Conservation (phyloP, 129 eudicot species). For the Lonicera japonica region DNA sequence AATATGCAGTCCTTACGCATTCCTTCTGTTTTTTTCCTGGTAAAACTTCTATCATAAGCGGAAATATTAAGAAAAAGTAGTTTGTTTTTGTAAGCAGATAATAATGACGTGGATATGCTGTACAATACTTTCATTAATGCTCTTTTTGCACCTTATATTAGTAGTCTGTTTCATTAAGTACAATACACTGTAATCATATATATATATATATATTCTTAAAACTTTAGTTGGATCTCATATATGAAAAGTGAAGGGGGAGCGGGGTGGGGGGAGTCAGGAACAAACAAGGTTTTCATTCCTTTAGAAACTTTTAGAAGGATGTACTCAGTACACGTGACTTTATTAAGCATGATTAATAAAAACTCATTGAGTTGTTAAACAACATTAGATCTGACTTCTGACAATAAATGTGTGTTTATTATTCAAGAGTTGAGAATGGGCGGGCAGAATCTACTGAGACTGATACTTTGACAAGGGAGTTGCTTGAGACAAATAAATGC, state of each 20-base stretch:
- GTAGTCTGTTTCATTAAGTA: too few species aligned
- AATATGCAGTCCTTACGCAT: not conserved
- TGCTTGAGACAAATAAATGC: conserved; percentile 60
- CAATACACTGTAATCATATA: too few species aligned
- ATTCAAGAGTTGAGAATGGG: conserved; percentile 64
- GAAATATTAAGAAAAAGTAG: too few species aligned
- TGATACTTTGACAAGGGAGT: conserved; percentile 61
- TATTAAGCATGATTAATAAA: not conserved
- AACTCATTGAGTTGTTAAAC: not conserved
- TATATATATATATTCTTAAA: too few species aligned
- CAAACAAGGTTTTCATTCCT: too few species aligned
- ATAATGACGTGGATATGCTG: too few species aligned
- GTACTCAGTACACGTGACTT: too few species aligned
- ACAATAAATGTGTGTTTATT: not conserved
- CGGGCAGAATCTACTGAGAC: conserved; percentile 45
- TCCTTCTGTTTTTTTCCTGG: not conserved
- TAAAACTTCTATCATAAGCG: not conserved
- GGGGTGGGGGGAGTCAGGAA: not conserved
- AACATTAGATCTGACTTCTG: not conserved
- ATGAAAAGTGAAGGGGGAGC: not conserved
- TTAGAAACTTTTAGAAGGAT: too few species aligned
- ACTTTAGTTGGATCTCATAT: too few species aligned
- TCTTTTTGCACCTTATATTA: too few species aligned
- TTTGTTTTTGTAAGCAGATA: too few species aligned
- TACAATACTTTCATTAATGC: too few species aligned